Evolutionary conservation across 2,329 filamentous ascomycete species (phyloP).

Genomic region (Beauveria medogensis): DNA sequence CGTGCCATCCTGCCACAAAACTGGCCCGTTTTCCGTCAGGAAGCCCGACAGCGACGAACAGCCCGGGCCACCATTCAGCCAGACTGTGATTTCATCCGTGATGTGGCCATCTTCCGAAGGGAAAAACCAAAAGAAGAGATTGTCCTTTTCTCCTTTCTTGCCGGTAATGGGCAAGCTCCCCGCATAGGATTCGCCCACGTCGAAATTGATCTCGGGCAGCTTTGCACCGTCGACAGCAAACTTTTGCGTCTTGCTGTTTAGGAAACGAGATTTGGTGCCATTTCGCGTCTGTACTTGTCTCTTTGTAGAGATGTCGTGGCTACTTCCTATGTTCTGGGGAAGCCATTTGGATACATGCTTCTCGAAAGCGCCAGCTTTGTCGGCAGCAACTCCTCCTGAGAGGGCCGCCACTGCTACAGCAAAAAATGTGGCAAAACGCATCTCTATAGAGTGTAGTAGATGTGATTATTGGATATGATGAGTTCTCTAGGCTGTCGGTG

Average conservation of each 20-base stretch:
- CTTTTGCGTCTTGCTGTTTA: constrained; percentile 16
- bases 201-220: constrained; percentile 62
- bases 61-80: constrained; percentile 50
- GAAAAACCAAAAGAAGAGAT: constrained; percentile 62
- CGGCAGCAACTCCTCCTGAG: not conserved
- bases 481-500: too few species aligned
- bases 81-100: constrained; percentile 54
- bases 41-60: constrained; percentile 58
- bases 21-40: constrained; percentile 69
- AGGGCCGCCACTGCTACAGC: not conserved
- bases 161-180: constrained; percentile 51
- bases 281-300: not conserved
- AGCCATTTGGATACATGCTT: not conserved
- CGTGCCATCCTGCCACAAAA: constrained; percentile 64
- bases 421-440: not conserved
- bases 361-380: not conserved
- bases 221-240: constrained; percentile 56
- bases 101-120: constrained; percentile 43
- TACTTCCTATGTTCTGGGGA: too few species aligned
- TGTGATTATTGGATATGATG: too few species aligned
- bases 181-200: constrained; percentile 59
- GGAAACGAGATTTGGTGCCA: not conserved
- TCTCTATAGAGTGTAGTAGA: not conserved
- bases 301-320: not conserved
- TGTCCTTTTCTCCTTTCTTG: constrained; percentile 36